A percentile compares a stretch with the other conserved stretches of the same genome.
These are phyloP conservation scores for Monosporascus sp. DNA, from an alignment of 2,329 filamentous ascomycete genomes.

Conservation along the genomic window DNA sequence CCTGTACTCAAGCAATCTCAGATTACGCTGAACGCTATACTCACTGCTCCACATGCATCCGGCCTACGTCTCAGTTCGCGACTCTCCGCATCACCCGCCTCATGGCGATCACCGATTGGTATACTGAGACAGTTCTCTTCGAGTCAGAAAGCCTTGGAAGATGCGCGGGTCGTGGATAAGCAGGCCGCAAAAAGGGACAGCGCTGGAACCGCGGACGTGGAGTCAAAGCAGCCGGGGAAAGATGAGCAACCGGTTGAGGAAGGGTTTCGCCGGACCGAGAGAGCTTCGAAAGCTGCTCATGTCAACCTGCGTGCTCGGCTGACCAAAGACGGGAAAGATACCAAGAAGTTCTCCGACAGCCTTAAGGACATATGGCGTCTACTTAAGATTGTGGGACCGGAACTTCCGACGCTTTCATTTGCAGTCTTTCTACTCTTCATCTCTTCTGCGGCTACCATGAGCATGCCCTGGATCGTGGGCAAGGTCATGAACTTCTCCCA, in stretches of 20 bases:
- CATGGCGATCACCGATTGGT: slow-evolving; percentile 9
- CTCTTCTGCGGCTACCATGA: slow-evolving; percentile 91
- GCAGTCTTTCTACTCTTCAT: slow-evolving; percentile 84
- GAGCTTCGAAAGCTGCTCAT: slow-evolving; percentile 79
- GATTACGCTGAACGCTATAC: slow-evolving; percentile 7
- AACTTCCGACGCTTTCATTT: slow-evolving; percentile 68
- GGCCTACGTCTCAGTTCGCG: slow-evolving; percentile 8
- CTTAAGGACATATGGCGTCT: slow-evolving; percentile 77
- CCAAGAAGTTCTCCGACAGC: slow-evolving; percentile 54
- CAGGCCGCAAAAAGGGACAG: slow-evolving; percentile 6
- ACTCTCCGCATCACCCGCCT: slow-evolving; percentile 1
- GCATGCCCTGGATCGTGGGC: slow-evolving; percentile 92
- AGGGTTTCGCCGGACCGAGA: slow-evolving; percentile 71
- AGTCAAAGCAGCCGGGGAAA: slow-evolving; percentile 33
- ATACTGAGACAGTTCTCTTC: slow-evolving; percentile 15
- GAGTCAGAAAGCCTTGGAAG: slow-evolving; percentile 3
- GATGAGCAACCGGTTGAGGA: slow-evolving; percentile 47
- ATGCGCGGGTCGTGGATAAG: slow-evolving; percentile 6
- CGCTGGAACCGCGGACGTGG: slow-evolving; percentile 16
- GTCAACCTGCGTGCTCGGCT: slow-evolving; percentile 84
- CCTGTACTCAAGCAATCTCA: slow-evolving; percentile 8
- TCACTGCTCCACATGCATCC: slow-evolving; percentile 1
- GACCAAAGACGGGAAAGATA: slow-evolving; percentile 69
- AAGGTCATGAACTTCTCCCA: slow-evolving; percentile 73
- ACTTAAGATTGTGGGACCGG: slow-evolving; percentile 82